Conservation (phyloP, 306 rosid species). For the Pueraria montana region DNA sequence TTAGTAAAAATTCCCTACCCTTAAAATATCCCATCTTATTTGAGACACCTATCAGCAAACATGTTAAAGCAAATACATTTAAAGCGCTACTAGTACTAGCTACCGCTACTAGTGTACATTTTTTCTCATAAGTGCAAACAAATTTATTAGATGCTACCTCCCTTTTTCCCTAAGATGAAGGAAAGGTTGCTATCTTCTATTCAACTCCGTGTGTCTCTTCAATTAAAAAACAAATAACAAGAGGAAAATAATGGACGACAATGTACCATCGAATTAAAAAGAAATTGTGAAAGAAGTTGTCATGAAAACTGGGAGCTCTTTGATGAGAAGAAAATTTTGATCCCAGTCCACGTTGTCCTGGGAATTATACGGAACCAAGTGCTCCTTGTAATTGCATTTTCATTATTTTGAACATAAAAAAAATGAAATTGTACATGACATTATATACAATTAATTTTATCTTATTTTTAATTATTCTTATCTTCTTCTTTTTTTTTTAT, state of each 20-base stretch:
- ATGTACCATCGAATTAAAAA: slow-evolving; percentile 1
- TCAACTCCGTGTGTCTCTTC: not conserved
- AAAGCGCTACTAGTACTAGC: slow-evolving; percentile 11
- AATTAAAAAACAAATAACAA: not conserved
- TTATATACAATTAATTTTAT: not conserved
- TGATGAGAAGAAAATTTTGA: not conserved
- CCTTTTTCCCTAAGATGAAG: slow-evolving; percentile 17
- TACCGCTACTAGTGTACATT: slow-evolving; percentile 3
- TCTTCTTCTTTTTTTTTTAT: too few relatives aligned
- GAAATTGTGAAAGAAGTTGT: not conserved
- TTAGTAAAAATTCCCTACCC: not conserved
- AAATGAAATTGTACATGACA: not conserved
- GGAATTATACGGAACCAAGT: slow-evolving; percentile 13
- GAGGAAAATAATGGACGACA: not conserved
- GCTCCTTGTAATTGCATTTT: not conserved
- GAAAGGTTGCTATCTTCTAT: slow-evolving; percentile 28
- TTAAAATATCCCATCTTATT: not conserved
- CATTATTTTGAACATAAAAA: not conserved
- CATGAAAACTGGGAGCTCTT: slow-evolving; percentile 19
- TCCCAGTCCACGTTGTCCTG: not conserved
- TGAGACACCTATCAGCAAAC: slow-evolving; percentile 30
- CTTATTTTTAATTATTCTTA: too few relatives aligned
- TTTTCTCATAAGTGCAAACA: slow-evolving; percentile 15
- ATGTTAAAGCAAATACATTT: slow-evolving; percentile 26
- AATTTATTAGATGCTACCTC: slow-evolving; percentile 14